These are phyloP conservation scores for Rhododendron kiyosumense DNA, from an alignment of 148 eudicot species.

Conservation along the genomic window DNA sequence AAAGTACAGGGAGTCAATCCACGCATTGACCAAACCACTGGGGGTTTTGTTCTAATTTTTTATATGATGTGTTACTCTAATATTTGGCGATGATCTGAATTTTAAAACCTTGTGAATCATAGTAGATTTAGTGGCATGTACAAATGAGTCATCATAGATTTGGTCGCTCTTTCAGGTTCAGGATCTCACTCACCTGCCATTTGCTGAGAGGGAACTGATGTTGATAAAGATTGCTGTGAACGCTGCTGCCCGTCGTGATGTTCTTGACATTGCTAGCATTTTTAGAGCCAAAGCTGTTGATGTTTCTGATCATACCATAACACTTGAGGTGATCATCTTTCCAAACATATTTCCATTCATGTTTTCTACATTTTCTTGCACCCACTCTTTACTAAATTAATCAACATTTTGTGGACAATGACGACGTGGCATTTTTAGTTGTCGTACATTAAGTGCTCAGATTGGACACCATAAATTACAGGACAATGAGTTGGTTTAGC, in stretches of 20 bases:
- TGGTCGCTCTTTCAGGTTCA: constrained; percentile 41
- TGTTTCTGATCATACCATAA: constrained; percentile 94
- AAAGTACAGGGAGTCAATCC: not conserved
- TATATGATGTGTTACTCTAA: not conserved
- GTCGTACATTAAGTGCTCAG: not conserved
- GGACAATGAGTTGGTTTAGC: not conserved
- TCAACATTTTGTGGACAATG: not conserved
- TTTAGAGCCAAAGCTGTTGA: constrained; percentile 96
- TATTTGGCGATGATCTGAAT: not conserved
- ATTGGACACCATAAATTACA: not conserved
- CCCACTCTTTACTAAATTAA: not conserved
- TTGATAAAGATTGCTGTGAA: constrained; percentile 87
- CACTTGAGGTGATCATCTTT: constrained; percentile 56
- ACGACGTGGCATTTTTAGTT: not conserved
- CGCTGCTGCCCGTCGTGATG: constrained; percentile 78
- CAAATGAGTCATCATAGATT: not conserved
- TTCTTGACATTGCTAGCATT: constrained; percentile 84
- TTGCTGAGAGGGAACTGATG: constrained; percentile 94
- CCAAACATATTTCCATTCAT: not conserved
- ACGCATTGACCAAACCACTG: not conserved
- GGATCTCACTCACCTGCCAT: constrained; percentile 79
- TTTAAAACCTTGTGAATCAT: not conserved
- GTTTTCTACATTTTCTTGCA: not conserved
- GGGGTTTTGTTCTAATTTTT: not conserved
- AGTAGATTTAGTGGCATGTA: not conserved